Evolutionary conservation across 2,329 filamentous ascomycete genomes (phyloP).

Genomic region (Cordyceps cicadae): DNA sequence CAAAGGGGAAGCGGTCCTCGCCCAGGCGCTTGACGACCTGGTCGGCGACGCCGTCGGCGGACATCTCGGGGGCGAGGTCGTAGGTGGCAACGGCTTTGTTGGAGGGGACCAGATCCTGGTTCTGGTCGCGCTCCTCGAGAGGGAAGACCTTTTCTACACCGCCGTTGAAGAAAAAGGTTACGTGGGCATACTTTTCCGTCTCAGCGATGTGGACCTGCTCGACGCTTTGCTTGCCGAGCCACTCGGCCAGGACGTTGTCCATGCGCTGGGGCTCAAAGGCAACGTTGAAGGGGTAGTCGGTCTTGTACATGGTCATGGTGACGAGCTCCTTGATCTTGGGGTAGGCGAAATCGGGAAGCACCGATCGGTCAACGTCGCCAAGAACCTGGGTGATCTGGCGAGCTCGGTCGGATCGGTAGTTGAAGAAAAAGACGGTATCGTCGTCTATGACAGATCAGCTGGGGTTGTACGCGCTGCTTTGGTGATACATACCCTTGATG

Average conservation of each 20-base stretch:
- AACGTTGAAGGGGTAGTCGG: conserved; percentile 82
- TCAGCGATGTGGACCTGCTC: conserved; percentile 96
- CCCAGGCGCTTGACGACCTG: conserved; percentile 81
- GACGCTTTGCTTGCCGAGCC: conserved; percentile 78
- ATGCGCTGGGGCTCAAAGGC: conserved; percentile 93
- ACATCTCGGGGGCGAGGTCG: conserved; percentile 93
- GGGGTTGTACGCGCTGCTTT: background rate
- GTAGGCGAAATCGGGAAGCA: conserved; percentile 83
- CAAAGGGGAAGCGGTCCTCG: conserved; percentile 82
- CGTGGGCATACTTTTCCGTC: conserved; percentile 99
- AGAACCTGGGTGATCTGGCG: conserved; percentile 93
- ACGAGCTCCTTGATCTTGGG: conserved; percentile 77
- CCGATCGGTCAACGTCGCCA: conserved; percentile 85
- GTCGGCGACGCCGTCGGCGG: conserved; percentile 78
- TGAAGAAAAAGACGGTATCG: conserved; percentile 99
- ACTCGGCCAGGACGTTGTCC: conserved; percentile 97
- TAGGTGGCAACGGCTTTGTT: conserved; percentile 89
- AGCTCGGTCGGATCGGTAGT: conserved; percentile 97
- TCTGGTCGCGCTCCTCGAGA: conserved; percentile 82
- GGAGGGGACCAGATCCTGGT: conserved; percentile 69
- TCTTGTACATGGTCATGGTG: conserved; percentile 99
- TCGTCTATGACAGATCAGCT: conserved; percentile 47
- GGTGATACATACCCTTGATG: conserved; percentile 58
- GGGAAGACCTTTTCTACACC: conserved; percentile 95
- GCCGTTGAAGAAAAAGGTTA: conserved; percentile 99